Evolutionary conservation across 192 early-diverging fungal species (phyloP).

Genomic region (Coemansia sp.): DNA sequence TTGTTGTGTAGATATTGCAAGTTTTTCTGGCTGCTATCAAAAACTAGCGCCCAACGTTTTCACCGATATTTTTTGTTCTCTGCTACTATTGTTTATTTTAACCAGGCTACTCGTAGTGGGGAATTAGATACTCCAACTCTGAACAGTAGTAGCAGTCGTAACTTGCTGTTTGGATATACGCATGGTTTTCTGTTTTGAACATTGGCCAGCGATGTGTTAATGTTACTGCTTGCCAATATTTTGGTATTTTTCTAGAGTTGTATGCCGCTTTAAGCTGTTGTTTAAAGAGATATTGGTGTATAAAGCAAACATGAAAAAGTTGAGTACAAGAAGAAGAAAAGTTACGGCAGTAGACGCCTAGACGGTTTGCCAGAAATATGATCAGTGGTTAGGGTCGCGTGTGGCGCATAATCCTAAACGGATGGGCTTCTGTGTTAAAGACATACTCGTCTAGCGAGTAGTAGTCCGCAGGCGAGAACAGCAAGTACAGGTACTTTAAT

Average conservation of each 20-base stretch:
- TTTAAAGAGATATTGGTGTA: not conserved
- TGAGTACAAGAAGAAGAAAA: conserved; percentile 3
- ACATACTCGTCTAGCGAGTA: conserved; percentile 82
- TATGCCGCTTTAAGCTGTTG: not conserved
- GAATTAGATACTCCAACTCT: not conserved
- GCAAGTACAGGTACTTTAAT: conserved; percentile 89
- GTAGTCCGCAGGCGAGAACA: conserved; percentile 70
- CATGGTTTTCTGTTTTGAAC: not conserved
- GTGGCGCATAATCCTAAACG: conserved; percentile 61
- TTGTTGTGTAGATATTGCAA: not conserved
- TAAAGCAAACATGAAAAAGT: not conserved
- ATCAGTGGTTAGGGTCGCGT: conserved; percentile 1
- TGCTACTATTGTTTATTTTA: conserved; percentile 11
- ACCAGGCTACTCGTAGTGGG: not conserved
- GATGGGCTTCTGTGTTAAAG: conserved; percentile 95
- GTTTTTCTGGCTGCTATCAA: not conserved
- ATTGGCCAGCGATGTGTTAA: not conserved
- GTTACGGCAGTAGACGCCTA: not conserved
- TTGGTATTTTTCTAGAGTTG: not conserved
- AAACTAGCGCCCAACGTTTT: not conserved
- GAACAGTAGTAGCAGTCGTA: conserved; percentile 5
- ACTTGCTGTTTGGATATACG: not conserved
- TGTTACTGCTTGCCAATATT: conserved; percentile 8
- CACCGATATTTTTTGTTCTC: not conserved
- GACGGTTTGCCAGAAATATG: not conserved